phyloP scores from a whole-genome alignment of 176 grass and related monocot species.

The Triticum urartu region DNA sequence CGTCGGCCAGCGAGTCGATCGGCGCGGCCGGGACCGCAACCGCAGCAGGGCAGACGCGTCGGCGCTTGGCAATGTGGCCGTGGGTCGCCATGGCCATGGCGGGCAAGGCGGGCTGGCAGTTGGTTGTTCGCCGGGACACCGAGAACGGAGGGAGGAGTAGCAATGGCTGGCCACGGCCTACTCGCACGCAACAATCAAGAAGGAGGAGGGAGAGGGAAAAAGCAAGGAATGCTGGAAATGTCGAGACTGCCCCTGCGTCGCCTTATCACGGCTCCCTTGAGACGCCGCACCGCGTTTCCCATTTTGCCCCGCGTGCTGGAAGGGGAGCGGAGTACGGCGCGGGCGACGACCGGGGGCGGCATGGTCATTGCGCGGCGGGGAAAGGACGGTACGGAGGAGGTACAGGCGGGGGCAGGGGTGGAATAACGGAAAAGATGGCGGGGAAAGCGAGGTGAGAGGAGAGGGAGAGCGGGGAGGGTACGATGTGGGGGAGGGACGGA shows the following conservation, averaged over 20 bases:
- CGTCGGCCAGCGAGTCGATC: conserved; percentile 54
- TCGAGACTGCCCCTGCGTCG: neutral
- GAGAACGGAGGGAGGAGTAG: neutral
- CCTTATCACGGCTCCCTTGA: neutral
- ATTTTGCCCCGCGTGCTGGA: neutral
- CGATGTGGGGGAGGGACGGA: conserved; percentile 56
- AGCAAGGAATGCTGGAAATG: neutral
- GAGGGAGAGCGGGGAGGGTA: conserved; percentile 7
- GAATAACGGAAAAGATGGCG: neutral
- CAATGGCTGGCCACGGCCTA: neutral
- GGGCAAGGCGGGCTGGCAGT: neutral
- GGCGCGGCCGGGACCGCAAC: neutral
- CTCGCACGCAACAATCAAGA: neutral
- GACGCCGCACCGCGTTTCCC: neutral
- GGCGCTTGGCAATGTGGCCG: neutral
- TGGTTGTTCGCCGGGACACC: neutral
- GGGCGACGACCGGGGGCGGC: fast-evolving
- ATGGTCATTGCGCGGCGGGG: neutral
- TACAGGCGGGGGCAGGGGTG: neutral
- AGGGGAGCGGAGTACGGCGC: no score
- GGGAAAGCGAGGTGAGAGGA: neutral
- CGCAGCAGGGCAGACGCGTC: neutral
- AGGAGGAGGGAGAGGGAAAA: neutral
- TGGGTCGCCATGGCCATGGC: conserved; percentile 2
- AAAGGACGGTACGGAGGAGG: conserved; percentile 30